These are phyloP conservation scores for Saccharomyces hybrid DNA, from an alignment of 1,139 yeast genomes.

Conservation along the genomic window DNA sequence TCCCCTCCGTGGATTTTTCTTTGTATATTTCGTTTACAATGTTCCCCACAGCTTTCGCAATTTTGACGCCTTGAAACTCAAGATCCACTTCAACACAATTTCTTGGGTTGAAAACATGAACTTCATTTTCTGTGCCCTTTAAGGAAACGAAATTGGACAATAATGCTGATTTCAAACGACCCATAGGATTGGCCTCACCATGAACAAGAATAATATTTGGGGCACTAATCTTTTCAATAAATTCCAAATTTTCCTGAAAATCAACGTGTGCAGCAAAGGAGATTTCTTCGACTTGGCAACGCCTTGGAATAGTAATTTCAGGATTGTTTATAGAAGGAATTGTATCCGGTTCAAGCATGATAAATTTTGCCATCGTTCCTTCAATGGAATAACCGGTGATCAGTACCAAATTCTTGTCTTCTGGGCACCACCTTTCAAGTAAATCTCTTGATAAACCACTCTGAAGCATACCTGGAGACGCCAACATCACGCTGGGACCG, in stretches of 20 bases:
- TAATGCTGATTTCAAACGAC: slow-evolving; percentile 86
- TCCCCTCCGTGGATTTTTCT: slow-evolving; percentile 12
- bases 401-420: slow-evolving; percentile 77
- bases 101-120: slow-evolving; percentile 86
- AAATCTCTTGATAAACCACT: slow-evolving; percentile 89
- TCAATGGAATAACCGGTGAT: slow-evolving; percentile 97
- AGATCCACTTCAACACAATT: slow-evolving; percentile 77
- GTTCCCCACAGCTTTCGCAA: slow-evolving; percentile 79
- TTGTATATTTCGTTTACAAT: slow-evolving; percentile 48
- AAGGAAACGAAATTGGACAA: slow-evolving; percentile 75
- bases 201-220: slow-evolving; percentile 81
- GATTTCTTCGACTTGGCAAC: slow-evolving; percentile 85
- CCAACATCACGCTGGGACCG: slow-evolving; percentile 93
- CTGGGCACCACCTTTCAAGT: slow-evolving; percentile 95
- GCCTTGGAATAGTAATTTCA: slow-evolving; percentile 76
- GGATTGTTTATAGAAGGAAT: slow-evolving; percentile 76
- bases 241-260: slow-evolving; percentile 83
- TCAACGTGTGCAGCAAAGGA: slow-evolving; percentile 99
- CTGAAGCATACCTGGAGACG: slow-evolving; percentile 97
- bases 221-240: slow-evolving; percentile 83
- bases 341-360: slow-evolving; percentile 80
- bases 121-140: slow-evolving; percentile 83
- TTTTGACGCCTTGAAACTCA: slow-evolving; percentile 72
- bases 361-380: slow-evolving; percentile 92
- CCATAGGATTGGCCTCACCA: slow-evolving; percentile 98